Evolutionary conservation across 2,329 filamentous ascomycete genomes (phyloP).

Genomic region (Didymellaceae sp.): DNA sequence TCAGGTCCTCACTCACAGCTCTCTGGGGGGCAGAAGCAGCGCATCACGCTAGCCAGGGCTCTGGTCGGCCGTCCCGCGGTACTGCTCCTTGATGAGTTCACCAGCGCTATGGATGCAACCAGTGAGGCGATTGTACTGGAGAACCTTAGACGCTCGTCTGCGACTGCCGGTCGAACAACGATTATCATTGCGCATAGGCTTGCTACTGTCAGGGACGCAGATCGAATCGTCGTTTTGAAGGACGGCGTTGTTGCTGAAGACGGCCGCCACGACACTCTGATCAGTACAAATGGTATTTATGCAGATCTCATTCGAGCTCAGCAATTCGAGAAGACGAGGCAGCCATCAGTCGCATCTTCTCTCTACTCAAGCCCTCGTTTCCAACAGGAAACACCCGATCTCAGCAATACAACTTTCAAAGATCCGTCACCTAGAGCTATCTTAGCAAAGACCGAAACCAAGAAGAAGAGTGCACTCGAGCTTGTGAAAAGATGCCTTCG

Average conservation of each 20-base stretch:
- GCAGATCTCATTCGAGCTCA: slow-evolving; percentile 44
- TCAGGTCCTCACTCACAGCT: slow-evolving; percentile 43
- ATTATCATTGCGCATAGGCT: slow-evolving; percentile 48
- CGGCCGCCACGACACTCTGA: slow-evolving; percentile 40
- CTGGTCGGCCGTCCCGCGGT: slow-evolving; percentile 43
- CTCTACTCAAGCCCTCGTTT: slow-evolving; percentile 25
- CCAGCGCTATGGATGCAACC: slow-evolving; percentile 43
- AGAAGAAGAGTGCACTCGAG: slow-evolving; percentile 23
- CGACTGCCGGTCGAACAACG: slow-evolving; percentile 38
- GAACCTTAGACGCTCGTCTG: slow-evolving; percentile 40
- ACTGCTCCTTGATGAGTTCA: slow-evolving; percentile 47
- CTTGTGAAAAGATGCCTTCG: slow-evolving; percentile 35
- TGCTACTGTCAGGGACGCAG: slow-evolving; percentile 46
- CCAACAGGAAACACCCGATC: slow-evolving; percentile 20
- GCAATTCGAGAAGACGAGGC: slow-evolving; percentile 41
- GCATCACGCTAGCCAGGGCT: slow-evolving; percentile 47
- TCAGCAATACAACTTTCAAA: neutral
- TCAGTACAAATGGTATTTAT: slow-evolving; percentile 39
- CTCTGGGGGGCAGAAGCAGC: slow-evolving; percentile 49
- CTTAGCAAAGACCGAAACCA: neutral
- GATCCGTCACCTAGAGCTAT: neutral
- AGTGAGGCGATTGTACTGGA: slow-evolving; percentile 41
- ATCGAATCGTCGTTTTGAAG: slow-evolving; percentile 47
- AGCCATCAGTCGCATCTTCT: slow-evolving; percentile 30
- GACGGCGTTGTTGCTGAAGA: slow-evolving; percentile 42